Percentiles rank a stretch among this genome's conserved stretches.
Evolutionary conservation across 208 protist genomes (phyloP).

Genomic region (Porcisia hertigi): DNA sequence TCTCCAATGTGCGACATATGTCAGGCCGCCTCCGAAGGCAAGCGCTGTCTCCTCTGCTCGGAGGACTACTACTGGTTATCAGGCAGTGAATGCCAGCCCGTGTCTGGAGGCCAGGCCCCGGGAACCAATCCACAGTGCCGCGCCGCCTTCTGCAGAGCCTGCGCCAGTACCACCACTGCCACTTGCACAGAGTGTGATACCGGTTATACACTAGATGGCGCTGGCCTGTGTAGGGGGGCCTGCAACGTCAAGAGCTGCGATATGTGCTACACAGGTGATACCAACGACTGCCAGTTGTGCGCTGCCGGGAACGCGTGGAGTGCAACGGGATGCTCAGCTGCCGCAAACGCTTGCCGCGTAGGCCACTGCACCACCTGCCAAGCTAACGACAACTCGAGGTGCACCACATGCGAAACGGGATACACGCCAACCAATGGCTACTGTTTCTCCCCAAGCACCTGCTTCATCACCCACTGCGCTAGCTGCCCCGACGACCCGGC

Average conservation of each 20-base stretch:
- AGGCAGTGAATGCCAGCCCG: neutral
- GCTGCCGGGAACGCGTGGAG: slow-evolving; percentile 2
- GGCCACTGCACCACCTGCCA: slow-evolving; percentile 9
- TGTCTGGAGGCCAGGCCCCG: neutral
- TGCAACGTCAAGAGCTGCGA: slow-evolving; percentile 8
- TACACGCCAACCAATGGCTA: slow-evolving; percentile 13
- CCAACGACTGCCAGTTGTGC: slow-evolving; percentile 18
- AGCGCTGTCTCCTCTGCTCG: neutral
- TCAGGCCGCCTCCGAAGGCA: neutral
- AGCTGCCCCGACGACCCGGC: slow-evolving; percentile 3
- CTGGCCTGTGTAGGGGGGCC: neutral
- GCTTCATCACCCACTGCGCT: slow-evolving; percentile 9
- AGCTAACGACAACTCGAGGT: neutral
- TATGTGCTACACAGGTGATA: slow-evolving; percentile 10
- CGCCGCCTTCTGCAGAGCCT: slow-evolving; percentile 13
- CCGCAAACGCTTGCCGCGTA: slow-evolving; percentile 7
- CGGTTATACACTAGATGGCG: slow-evolving; percentile 1
- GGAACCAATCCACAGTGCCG: slow-evolving; percentile 4
- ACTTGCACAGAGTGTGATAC: neutral
- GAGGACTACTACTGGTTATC: neutral
- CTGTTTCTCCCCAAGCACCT: neutral
- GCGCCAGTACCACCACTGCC: neutral
- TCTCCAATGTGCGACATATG: neutral
- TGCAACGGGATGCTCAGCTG: neutral
- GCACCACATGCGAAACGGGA: slow-evolving; percentile 5